Evolutionary conservation across 2,329 filamentous ascomycete genomes (phyloP).

Genomic region (Cercospora canescens): DNA sequence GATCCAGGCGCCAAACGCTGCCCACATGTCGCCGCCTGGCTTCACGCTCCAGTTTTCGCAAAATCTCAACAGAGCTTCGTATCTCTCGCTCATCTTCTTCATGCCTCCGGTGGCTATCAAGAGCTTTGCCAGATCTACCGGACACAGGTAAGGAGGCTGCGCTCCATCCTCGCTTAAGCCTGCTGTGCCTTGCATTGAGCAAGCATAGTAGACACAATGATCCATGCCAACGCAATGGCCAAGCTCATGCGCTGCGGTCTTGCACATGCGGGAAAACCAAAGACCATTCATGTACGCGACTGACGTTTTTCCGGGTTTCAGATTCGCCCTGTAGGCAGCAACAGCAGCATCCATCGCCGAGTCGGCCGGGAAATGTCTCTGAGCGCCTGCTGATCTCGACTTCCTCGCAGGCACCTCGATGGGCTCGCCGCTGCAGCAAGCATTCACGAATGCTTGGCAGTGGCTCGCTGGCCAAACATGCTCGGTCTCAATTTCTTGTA

Average conservation of each 20-base stretch:
- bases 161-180: constrained; percentile 59
- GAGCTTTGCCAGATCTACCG: constrained; percentile 59
- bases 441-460: constrained; percentile 54
- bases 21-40: constrained; percentile 45
- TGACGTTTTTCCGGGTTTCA: neutral
- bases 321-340: neutral
- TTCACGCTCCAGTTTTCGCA: constrained; percentile 43
- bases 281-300: constrained; percentile 32
- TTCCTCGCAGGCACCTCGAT: constrained; percentile 8
- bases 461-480: constrained; percentile 68
- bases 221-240: constrained; percentile 68
- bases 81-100: constrained; percentile 39
- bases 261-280: constrained; percentile 60
- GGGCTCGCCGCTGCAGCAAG: constrained; percentile 23
- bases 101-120: constrained; percentile 17
- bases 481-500: constrained; percentile 46
- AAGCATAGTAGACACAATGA: constrained; percentile 67
- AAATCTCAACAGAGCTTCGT: constrained; percentile 42
- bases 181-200: constrained; percentile 63
- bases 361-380: neutral
- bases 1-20: constrained; percentile 50
- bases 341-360: constrained; percentile 20
- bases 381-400: constrained; percentile 18
- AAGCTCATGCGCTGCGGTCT: constrained; percentile 64
- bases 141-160: constrained; percentile 65